phyloP scores from a whole-genome alignment of 78 protist genomes.

The Chrysochromulina tobinii region DNA sequence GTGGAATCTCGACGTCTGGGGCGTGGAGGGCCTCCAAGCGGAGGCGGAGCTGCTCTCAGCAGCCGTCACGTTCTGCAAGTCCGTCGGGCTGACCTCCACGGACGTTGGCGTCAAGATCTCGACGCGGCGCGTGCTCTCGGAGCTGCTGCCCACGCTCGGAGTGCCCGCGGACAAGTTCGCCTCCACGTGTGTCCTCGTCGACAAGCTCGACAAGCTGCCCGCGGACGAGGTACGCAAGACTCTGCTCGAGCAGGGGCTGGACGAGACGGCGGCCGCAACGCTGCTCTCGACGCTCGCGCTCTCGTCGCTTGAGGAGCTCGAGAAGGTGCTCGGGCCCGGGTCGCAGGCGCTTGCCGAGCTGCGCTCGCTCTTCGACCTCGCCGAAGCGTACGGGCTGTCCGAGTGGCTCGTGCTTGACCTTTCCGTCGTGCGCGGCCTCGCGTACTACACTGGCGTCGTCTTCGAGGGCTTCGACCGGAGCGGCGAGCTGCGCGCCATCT shows the following conservation, averaged over 20 bases:
- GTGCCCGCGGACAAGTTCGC: constrained; percentile 61
- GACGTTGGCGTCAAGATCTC: constrained; percentile 66
- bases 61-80: constrained; percentile 6
- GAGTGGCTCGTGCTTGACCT: constrained; percentile 61
- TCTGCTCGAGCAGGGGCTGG: constrained; percentile 22
- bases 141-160: constrained; percentile 14
- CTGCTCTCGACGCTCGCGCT: neutral
- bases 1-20: constrained; percentile 78
- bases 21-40: constrained; percentile 49
- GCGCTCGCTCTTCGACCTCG: constrained; percentile 2
- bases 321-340: neutral
- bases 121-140: neutral
- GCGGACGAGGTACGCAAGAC: neutral
- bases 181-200: constrained; percentile 59
- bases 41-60: constrained; percentile 71
- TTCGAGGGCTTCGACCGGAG: constrained; percentile 70
- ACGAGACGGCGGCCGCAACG: neutral
- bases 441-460: constrained; percentile 80
- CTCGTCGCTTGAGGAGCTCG: constrained; percentile 4
- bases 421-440: constrained; percentile 68
- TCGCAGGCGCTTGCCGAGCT: constrained; percentile 19
- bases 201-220: constrained; percentile 40
- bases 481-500: constrained; percentile 38
- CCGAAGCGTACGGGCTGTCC: constrained; percentile 53
- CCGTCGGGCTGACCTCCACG: constrained; percentile 59